Percentiles rank a stretch among this genome's conserved stretches.
phyloP scores from a whole-genome alignment of 2,329 filamentous ascomycete species.

The Clathrospora elynae region DNA sequence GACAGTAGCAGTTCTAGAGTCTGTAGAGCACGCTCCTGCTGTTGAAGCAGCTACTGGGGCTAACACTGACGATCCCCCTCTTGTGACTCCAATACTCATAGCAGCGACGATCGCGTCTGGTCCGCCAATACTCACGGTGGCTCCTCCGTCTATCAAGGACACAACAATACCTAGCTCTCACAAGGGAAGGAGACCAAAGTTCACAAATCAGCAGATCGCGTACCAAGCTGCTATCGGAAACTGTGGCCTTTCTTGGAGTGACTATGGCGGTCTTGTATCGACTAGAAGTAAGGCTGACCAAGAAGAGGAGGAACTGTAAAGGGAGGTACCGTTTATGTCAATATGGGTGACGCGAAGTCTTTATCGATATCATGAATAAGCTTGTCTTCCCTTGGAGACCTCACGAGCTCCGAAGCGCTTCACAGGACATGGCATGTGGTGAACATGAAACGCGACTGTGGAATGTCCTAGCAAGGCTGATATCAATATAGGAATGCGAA shows the following conservation, averaged over 20 bases:
- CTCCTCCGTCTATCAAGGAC: background rate
- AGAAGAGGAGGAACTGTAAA: slow-evolving; percentile 30
- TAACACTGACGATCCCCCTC: too few species aligned
- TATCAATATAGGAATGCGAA: slow-evolving; percentile 13
- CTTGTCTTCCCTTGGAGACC: background rate
- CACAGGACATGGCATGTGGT: slow-evolving; percentile 13
- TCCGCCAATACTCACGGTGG: background rate
- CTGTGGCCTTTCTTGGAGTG: slow-evolving; percentile 49
- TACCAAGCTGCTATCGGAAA: slow-evolving; percentile 39
- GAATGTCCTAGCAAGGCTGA: slow-evolving; percentile 11
- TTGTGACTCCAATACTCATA: background rate
- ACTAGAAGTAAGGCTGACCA: slow-evolving; percentile 21
- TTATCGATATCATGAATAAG: background rate
- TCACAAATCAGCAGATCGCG: slow-evolving; percentile 28
- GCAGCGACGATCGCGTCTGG: background rate
- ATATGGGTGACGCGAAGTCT: slow-evolving; percentile 1
- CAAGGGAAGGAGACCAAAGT: slow-evolving; percentile 8
- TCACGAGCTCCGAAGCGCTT: too few species aligned
- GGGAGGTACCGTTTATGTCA: slow-evolving; percentile 1
- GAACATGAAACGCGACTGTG: slow-evolving; percentile 15
- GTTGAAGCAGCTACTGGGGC: too few species aligned
- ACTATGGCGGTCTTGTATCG: slow-evolving; percentile 53
- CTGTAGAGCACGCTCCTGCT: background rate
- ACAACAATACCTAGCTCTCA: background rate
- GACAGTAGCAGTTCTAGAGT: background rate